These are phyloP conservation scores for Aphanomyces invadans DNA, from an alignment of 352 stramenopile genomes.

Conservation along the genomic window DNA sequence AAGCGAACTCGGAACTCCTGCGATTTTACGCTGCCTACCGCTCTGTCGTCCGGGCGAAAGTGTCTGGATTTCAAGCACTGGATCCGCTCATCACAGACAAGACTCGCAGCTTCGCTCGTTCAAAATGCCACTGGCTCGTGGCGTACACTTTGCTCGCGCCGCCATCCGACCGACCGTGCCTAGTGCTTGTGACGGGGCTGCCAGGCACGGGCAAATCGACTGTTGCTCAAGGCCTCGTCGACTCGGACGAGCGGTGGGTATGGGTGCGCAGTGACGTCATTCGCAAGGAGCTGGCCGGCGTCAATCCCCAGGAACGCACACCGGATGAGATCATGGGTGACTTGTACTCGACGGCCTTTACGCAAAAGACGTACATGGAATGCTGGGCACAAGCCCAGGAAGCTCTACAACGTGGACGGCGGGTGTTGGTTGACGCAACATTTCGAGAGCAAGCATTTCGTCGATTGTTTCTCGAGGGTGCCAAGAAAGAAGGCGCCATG, in stretches of 20 bases:
- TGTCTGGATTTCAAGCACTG: constrained; percentile 54
- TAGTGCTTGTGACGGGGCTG: constrained; percentile 50
- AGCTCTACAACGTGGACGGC: constrained; percentile 39
- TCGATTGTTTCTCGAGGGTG: constrained; percentile 36
- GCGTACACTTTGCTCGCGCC: constrained; percentile 45
- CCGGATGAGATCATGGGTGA: constrained; percentile 11
- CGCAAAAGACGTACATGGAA: constrained; percentile 55
- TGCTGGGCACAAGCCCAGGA: constrained; percentile 35
- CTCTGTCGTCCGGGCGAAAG: constrained; percentile 59
- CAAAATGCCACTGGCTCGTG: constrained; percentile 58
- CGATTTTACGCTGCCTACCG: constrained; percentile 60
- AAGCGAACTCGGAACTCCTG: constrained; percentile 43
- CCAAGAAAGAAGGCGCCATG: constrained; percentile 41
- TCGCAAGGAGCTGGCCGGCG: constrained; percentile 48
- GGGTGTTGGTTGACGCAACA: constrained; percentile 52
- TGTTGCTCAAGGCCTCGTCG: constrained; percentile 42
- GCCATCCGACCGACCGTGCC: constrained; percentile 35
- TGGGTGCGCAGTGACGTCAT: constrained; percentile 60
- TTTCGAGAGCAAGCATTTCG: constrained; percentile 44
- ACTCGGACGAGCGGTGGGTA: constrained; percentile 35
- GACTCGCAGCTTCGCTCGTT: constrained; percentile 33
- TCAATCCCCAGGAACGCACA: neutral
- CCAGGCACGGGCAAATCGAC: constrained; percentile 61
- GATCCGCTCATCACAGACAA: constrained; percentile 39
- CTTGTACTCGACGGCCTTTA: constrained; percentile 54